These are phyloP conservation scores for Saccharum spontaneum DNA, from an alignment of 176 grass and related monocot species.

Conservation along the genomic window DNA sequence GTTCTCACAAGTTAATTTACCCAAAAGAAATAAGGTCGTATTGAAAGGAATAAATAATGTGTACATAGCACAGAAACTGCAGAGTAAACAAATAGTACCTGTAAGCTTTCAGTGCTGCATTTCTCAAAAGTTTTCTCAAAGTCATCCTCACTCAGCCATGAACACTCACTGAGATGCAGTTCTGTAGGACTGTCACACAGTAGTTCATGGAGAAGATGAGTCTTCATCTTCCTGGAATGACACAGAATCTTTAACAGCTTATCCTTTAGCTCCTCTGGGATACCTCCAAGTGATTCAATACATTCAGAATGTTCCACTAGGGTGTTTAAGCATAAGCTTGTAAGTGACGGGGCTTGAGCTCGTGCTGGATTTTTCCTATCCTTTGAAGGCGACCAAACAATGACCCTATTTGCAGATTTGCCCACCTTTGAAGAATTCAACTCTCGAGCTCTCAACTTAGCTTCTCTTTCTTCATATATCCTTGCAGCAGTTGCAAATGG, in stretches of 20 bases:
- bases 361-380: constrained; percentile 29
- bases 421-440: constrained; percentile 44
- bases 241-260: constrained; percentile 61
- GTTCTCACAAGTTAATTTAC: neutral
- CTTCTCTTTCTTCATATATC: constrained; percentile 66
- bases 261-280: constrained; percentile 71
- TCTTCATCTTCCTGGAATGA: constrained; percentile 76
- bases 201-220: constrained; percentile 58
- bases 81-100: constrained; percentile 45
- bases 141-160: constrained; percentile 72
- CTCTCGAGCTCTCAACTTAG: constrained; percentile 59
- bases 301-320: constrained; percentile 64
- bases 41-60: neutral
- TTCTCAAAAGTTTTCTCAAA: constrained; percentile 62
- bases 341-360: constrained; percentile 48
- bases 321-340: constrained; percentile 55
- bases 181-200: constrained; percentile 47
- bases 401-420: constrained; percentile 28
- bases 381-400: constrained; percentile 64
- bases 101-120: constrained; percentile 53
- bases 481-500: constrained; percentile 81
- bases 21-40: neutral
- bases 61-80: constrained; percentile 10
- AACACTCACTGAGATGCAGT: constrained; percentile 76
- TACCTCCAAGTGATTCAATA: constrained; percentile 81